phyloP scores from a whole-genome alignment of 768 basidiomycete species.

The Hypholoma fasciculare region DNA sequence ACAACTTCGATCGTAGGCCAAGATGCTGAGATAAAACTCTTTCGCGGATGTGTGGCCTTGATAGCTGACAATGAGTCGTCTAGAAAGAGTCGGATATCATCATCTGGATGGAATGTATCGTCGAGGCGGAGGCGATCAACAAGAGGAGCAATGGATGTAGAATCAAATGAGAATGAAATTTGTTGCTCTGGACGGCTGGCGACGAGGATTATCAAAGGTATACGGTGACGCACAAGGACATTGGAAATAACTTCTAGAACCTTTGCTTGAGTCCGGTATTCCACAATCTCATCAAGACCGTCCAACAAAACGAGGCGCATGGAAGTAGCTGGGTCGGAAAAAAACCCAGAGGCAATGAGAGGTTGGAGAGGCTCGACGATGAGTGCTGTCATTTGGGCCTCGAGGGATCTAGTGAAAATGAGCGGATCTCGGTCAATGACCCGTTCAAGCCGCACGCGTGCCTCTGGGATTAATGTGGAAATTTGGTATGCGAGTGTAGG shows the following conservation, averaged over 20 bases:
- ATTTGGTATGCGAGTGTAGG: conserved; percentile 10
- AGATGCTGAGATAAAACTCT: not conserved
- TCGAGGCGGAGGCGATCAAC: not conserved
- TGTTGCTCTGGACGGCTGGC: conserved; percentile 12
- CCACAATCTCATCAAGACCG: conserved; percentile 24
- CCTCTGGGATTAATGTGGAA: not conserved
- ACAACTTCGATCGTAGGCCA: conserved; percentile 1
- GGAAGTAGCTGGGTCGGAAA: not conserved
- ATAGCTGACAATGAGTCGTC: not conserved
- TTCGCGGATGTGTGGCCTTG: conserved; percentile 3
- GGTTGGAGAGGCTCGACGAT: conserved; percentile 3
- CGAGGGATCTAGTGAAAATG: conserved; percentile 5
- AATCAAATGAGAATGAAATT: conserved; percentile 1
- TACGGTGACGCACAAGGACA: not conserved
- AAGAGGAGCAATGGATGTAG: not conserved
- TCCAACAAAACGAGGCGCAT: conserved; percentile 3
- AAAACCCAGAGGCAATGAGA: not conserved
- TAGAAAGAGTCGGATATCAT: conserved; percentile 7
- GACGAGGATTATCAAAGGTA: conserved; percentile 10
- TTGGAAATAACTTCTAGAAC: not conserved
- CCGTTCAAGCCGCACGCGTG: not conserved
- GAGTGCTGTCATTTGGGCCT: not conserved
- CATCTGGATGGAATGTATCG: not conserved
- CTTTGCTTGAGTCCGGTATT: not conserved
- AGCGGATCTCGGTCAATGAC: conserved; percentile 4